These are phyloP conservation scores for Cystobasidium ongulense DNA, from an alignment of 768 basidiomycete species.

Conservation along the genomic window DNA sequence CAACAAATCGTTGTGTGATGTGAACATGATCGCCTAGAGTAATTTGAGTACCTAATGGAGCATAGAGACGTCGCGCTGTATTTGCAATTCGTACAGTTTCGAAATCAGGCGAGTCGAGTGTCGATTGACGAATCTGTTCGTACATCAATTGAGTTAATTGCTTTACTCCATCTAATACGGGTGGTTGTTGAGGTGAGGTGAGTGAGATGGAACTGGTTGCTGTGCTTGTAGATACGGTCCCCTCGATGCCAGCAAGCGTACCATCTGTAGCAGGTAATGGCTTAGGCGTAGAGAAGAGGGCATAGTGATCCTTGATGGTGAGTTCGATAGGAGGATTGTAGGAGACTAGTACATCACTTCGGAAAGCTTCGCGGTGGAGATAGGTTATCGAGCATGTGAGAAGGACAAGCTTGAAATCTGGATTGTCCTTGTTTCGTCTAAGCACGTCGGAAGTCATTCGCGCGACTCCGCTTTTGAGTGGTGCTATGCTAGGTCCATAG, in stretches of 20 bases:
- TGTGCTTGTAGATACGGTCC: neutral
- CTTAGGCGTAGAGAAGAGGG: slow-evolving; percentile 25
- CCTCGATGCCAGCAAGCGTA: neutral
- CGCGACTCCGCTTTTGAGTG: slow-evolving; percentile 79
- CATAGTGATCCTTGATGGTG: slow-evolving; percentile 34
- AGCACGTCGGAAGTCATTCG: slow-evolving; percentile 71
- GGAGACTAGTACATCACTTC: slow-evolving; percentile 76
- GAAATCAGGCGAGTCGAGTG: slow-evolving; percentile 79
- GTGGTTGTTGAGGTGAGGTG: slow-evolving; percentile 31
- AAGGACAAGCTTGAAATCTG: slow-evolving; percentile 45
- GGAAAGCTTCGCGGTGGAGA: slow-evolving; percentile 77
- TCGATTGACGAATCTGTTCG: slow-evolving; percentile 63
- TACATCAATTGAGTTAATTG: slow-evolving; percentile 58
- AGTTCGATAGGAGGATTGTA: slow-evolving; percentile 43
- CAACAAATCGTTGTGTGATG: slow-evolving; percentile 64
- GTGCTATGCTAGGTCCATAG: slow-evolving; percentile 77
- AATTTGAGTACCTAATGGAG: slow-evolving; percentile 78
- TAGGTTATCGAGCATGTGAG: slow-evolving; percentile 34
- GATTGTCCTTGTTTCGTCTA: slow-evolving; percentile 59
- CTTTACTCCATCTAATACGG: slow-evolving; percentile 58
- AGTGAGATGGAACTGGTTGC: neutral
- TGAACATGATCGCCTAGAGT: slow-evolving; percentile 75
- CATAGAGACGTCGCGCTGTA: slow-evolving; percentile 70
- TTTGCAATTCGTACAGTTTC: slow-evolving; percentile 65
- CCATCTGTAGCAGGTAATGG: neutral